Evolutionary conservation across 2,329 filamentous ascomycete species (phyloP).

Genomic region (Thyridium curvatum): DNA sequence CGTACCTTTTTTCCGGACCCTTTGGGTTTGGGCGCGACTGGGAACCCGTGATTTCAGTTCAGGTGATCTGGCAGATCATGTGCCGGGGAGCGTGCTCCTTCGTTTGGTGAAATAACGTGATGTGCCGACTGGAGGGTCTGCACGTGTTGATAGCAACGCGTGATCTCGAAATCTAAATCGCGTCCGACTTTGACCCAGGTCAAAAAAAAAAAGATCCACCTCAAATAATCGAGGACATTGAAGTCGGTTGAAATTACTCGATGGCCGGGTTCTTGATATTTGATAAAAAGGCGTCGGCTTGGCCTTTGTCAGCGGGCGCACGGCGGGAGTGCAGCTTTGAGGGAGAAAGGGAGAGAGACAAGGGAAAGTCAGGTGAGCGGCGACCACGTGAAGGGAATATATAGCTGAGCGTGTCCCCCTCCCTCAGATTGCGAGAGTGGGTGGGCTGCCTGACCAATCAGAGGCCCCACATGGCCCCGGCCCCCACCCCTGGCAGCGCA

Average conservation of each 20-base stretch:
- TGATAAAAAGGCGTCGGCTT: background rate
- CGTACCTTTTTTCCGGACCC: no score
- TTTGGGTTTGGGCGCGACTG: no score
- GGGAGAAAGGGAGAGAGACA: conserved; percentile 2
- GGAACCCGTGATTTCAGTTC: conserved; percentile 5
- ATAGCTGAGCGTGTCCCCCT: conserved; percentile 1
- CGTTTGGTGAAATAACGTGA: conserved; percentile 2
- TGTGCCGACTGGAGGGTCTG: background rate
- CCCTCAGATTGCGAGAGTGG: background rate
- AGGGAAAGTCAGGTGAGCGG: conserved; percentile 8
- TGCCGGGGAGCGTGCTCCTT: conserved; percentile 3
- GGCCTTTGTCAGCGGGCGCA: background rate
- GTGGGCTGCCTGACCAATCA: conserved; percentile 1
- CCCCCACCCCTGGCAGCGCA: background rate
- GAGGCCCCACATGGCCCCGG: background rate
- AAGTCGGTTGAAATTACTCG: no score
- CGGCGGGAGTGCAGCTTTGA: background rate
- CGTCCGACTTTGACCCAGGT: background rate
- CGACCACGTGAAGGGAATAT: conserved; percentile 6
- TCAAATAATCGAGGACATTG: background rate
- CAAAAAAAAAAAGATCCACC: background rate
- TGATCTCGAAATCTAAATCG: background rate
- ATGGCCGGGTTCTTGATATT: background rate
- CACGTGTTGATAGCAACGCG: conserved; percentile 3
- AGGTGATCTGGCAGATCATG: conserved; percentile 3